Evolutionary conservation across 441 rosid genomes (phyloP).

Genomic region (Mallotus repandus): DNA sequence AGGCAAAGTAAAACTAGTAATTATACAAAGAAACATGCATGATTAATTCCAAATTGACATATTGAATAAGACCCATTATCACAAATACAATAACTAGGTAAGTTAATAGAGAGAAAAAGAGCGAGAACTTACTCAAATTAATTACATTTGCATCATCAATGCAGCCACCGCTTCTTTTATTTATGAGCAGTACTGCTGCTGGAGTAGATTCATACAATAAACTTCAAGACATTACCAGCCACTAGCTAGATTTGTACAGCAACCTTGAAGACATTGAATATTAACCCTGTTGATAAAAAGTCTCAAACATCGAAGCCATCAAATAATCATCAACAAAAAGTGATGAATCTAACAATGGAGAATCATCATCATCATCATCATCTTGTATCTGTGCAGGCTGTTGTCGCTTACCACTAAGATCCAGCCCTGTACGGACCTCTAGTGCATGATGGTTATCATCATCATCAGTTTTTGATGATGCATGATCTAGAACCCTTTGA

Average conservation of each 20-base stretch:
- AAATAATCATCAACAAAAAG: conserved; percentile 29
- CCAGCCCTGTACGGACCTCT: conserved; percentile 2
- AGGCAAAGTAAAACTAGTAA: not conserved
- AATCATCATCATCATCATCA: not conserved
- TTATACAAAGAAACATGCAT: not conserved
- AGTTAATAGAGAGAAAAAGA: not conserved
- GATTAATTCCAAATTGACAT: not conserved
- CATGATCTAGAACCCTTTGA: conserved; percentile 21
- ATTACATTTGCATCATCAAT: conserved; percentile 6
- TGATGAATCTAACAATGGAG: conserved; percentile 10
- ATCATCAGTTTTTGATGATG: not conserved
- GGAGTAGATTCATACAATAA: no score
- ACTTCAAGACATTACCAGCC: no score
- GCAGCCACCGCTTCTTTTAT: not conserved
- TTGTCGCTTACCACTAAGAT: not conserved
- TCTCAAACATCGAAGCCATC: conserved; percentile 31
- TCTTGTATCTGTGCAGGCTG: not conserved
- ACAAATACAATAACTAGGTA: no score
- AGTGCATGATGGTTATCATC: conserved; percentile 2
- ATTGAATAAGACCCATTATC: no score
- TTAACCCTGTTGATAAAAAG: conserved; percentile 18
- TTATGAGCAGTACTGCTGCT: no score
- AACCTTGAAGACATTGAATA: conserved; percentile 19
- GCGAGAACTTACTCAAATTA: not conserved
- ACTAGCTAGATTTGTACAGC: not conserved